Conservation (phyloP, 1,284 basidiomycete species). For the Ceratobasidium sp. region DNA sequence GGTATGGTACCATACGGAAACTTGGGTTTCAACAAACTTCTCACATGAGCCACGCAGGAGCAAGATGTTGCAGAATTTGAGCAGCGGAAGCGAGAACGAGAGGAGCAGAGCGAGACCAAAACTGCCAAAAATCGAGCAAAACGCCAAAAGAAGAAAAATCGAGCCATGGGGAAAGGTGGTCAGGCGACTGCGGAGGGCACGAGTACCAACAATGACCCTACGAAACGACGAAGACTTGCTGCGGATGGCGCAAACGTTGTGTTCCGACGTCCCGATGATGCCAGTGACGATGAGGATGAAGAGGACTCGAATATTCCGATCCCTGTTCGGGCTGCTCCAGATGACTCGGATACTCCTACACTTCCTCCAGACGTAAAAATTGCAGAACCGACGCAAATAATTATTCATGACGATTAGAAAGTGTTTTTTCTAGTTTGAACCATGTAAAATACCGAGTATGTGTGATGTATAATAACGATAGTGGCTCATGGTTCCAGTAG, state of each 20-base stretch:
- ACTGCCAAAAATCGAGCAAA: constrained; percentile 94
- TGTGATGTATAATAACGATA: background rate
- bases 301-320: constrained; percentile 41
- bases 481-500: constrained; percentile 30
- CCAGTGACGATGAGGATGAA: constrained; percentile 46
- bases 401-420: constrained; percentile 51
- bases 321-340: constrained; percentile 34
- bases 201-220: constrained; percentile 40
- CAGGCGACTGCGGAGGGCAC: background rate
- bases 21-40: constrained; percentile 9
- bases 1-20: constrained; percentile 62
- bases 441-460: constrained; percentile 14
- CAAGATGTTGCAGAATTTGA: constrained; percentile 74
- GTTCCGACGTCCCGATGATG: constrained; percentile 58
- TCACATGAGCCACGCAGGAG: constrained; percentile 64
- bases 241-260: constrained; percentile 71
- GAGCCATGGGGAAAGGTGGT: constrained; percentile 63
- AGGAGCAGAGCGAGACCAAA: constrained; percentile 80
- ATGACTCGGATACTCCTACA: constrained; percentile 22
- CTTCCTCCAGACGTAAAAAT: constrained; percentile 44
- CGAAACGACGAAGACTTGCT: constrained; percentile 61
- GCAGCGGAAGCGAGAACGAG: constrained; percentile 71
- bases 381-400: constrained; percentile 51
- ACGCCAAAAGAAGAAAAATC: constrained; percentile 89
- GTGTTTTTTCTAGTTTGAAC: background rate